phyloP scores from a whole-genome alignment of 176 grass and related monocot species.

The Zizania latifolia region DNA sequence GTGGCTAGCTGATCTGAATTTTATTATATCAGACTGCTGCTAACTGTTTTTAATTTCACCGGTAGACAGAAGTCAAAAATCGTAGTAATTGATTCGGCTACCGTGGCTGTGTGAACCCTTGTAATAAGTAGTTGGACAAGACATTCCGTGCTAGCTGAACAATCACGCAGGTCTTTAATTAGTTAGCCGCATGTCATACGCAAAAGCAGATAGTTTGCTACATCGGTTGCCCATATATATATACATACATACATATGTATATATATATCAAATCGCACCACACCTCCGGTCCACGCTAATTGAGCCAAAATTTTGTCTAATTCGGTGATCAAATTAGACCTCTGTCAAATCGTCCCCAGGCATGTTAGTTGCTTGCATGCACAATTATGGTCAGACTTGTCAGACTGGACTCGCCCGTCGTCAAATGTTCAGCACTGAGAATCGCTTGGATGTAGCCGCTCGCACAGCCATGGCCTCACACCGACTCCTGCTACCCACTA shows the following conservation, averaged over 20 bases:
- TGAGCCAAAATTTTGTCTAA: neutral
- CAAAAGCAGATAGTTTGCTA: neutral
- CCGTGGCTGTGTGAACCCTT: no score
- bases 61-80: no score
- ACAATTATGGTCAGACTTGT: neutral
- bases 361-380: neutral
- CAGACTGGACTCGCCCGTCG: neutral
- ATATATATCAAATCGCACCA: conserved; percentile 17
- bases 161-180: neutral
- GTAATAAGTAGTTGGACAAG: neutral
- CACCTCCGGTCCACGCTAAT: neutral
- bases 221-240: no score
- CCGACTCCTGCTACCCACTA: neutral
- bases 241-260: no score
- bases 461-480: neutral
- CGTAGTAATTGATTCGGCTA: no score
- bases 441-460: neutral
- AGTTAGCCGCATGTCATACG: neutral
- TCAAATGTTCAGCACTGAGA: neutral
- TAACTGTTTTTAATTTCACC: no score
- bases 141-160: neutral
- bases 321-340: conserved; percentile 22
- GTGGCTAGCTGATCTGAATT: no score
- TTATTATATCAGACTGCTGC: no score
- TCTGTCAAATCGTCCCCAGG: neutral